Percentiles rank a stretch among this genome's conserved stretches.
Evolutionary conservation across 176 grass and related monocot genomes (phyloP).

Genomic region (Panicum miliaceum): DNA sequence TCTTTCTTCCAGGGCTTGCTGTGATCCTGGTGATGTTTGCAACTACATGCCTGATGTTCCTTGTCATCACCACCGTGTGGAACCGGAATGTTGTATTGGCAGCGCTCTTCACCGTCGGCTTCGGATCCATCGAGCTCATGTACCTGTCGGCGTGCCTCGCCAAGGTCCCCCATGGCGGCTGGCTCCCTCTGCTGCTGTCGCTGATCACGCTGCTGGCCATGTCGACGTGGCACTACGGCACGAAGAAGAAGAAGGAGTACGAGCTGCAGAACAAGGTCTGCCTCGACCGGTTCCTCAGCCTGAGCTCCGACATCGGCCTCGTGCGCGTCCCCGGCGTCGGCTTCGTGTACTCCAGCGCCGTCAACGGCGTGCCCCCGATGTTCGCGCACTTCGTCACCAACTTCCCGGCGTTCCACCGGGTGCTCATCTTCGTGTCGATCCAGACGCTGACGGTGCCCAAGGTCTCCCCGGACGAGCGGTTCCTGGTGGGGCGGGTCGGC

Average conservation of each 20-base stretch:
- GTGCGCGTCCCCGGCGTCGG: conserved; percentile 75
- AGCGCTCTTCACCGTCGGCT: conserved; percentile 59
- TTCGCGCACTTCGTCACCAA: conserved; percentile 97
- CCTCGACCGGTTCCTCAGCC: conserved; percentile 60
- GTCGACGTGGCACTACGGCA: conserved; percentile 93
- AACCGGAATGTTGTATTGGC: conserved; percentile 48
- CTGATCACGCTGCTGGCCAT: conserved; percentile 57
- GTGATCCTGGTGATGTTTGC: conserved; percentile 84
- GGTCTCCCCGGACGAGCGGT: conserved; percentile 56
- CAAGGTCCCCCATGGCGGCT: conserved; percentile 78
- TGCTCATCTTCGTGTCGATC: conserved; percentile 77
- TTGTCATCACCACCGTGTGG: conserved; percentile 84
- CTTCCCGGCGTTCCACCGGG: conserved; percentile 89
- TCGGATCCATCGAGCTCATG: conserved; percentile 74
- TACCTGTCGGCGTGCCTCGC: conserved; percentile 75
- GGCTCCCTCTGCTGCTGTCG: conserved; percentile 76
- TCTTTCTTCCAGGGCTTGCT: conserved; percentile 57
- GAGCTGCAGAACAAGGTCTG: conserved; percentile 86
- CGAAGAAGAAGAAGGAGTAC: conserved; percentile 69
- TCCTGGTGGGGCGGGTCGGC: conserved; percentile 71
- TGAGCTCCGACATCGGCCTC: conserved; percentile 72
- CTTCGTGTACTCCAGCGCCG: conserved; percentile 68
- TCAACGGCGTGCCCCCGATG: conserved; percentile 65
- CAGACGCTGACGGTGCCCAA: conserved; percentile 82
- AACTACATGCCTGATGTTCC: conserved; percentile 91